Conservation (phyloP, 129 eudicot species). For the Apium graveolens region DNA sequence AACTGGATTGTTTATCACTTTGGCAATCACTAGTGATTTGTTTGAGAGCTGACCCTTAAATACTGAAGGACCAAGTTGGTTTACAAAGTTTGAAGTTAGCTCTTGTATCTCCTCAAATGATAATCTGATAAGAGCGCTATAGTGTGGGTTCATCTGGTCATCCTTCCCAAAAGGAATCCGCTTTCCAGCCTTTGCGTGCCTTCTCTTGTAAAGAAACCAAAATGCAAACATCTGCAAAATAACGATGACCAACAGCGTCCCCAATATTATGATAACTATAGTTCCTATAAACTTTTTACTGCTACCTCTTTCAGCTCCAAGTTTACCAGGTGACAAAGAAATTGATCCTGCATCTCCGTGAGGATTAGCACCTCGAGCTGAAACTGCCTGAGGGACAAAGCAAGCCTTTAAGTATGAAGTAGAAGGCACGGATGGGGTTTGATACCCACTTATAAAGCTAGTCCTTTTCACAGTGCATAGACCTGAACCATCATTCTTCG, state of each 20-base stretch:
- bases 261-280: conserved; percentile 35
- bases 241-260: conserved; percentile 33
- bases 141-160: conserved; percentile 36
- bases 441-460: conserved; percentile 63
- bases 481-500: conserved; percentile 77
- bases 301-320: conserved; percentile 16
- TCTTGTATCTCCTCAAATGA: conserved; percentile 62
- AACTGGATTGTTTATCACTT: conserved; percentile 35
- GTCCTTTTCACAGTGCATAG: conserved; percentile 69
- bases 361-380: conserved; percentile 43
- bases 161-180: conserved; percentile 41
- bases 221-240: conserved; percentile 33
- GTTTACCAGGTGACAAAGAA: conserved; percentile 18
- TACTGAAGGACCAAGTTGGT: conserved; percentile 46
- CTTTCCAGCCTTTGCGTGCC: conserved; percentile 22
- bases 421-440: conserved; percentile 39
- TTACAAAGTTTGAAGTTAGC: conserved; percentile 42
- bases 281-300: conserved; percentile 31
- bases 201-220: conserved; percentile 37
- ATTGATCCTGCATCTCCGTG: conserved; percentile 16
- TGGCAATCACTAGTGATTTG: conserved; percentile 34
- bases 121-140: conserved; percentile 40
- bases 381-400: conserved; percentile 71
- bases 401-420: conserved; percentile 62
- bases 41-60: conserved; percentile 56